Evolutionary conservation across 352 stramenopile genomes (phyloP).

Genomic region (Phytophthora fragariae): DNA sequence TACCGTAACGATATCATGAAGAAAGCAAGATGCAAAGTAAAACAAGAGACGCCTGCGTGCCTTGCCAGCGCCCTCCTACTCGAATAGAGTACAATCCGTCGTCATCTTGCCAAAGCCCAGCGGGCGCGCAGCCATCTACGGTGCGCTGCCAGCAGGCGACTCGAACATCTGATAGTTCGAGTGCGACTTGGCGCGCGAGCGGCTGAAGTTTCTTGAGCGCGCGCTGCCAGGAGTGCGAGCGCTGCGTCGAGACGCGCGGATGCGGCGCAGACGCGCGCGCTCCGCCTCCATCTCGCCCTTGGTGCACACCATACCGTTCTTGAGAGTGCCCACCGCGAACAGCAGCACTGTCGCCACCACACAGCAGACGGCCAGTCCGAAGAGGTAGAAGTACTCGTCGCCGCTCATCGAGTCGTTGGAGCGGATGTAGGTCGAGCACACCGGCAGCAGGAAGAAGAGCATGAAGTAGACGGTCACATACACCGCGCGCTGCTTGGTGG

Average conservation of each 20-base stretch:
- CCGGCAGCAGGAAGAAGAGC: conserved; percentile 77
- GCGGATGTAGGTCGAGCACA: conserved; percentile 55
- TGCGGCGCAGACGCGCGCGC: conserved; percentile 56
- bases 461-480: conserved; percentile 76
- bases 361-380: conserved; percentile 54
- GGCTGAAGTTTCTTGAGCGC: conserved; percentile 67
- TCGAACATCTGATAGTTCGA: conserved; percentile 80
- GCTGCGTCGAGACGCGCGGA: conserved; percentile 58
- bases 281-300: conserved; percentile 67
- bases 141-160: conserved; percentile 58
- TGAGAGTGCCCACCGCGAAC: conserved; percentile 60
- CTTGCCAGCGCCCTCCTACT: conserved; percentile 20
- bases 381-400: conserved; percentile 70
- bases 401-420: conserved; percentile 36
- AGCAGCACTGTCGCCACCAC: conserved; percentile 54
- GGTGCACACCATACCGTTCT: conserved; percentile 78
- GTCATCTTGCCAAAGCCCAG: conserved; percentile 28
- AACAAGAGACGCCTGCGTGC: conserved; percentile 20
- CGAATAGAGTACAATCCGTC: conserved; percentile 31
- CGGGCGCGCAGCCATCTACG: conserved; percentile 36
- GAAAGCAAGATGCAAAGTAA: conserved; percentile 37
- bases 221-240: conserved; percentile 66
- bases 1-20: conserved; percentile 37
- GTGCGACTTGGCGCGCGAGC: conserved; percentile 70
- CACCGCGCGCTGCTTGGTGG: conserved; percentile 63